phyloP scores from a whole-genome alignment of 1,139 yeast species.

The Eremothecium cymbalariae region DNA sequence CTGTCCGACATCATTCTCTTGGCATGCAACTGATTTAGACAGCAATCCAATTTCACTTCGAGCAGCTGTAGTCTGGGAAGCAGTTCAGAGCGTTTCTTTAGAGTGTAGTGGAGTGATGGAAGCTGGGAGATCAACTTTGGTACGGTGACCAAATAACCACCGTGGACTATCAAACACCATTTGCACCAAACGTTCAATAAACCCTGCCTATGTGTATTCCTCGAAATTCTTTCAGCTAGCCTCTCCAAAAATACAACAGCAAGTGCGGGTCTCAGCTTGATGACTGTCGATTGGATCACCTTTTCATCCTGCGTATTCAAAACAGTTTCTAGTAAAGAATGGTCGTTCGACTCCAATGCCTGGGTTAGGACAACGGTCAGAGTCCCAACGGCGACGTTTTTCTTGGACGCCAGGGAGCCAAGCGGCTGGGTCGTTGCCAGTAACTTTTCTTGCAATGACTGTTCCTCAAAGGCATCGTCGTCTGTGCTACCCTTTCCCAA shows the following conservation, averaged over 20 bases:
- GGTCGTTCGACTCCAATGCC: constrained; percentile 66
- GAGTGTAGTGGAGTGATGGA: constrained; percentile 68
- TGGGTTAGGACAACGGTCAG: constrained; percentile 61
- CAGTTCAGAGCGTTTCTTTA: constrained; percentile 64
- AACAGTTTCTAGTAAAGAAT: constrained; percentile 68
- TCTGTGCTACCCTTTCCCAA: constrained; percentile 37
- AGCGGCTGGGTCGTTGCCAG: constrained; percentile 16
- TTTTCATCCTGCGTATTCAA: constrained; percentile 65
- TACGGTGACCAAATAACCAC: constrained; percentile 61
- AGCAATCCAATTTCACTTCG: constrained; percentile 70
- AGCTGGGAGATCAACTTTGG: constrained; percentile 63
- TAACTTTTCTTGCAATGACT: constrained; percentile 56
- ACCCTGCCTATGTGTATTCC: constrained; percentile 55
- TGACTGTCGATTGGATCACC: constrained; percentile 64
- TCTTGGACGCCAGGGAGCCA: constrained; percentile 20
- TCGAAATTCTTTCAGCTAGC: constrained; percentile 74
- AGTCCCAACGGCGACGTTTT: constrained; percentile 47
- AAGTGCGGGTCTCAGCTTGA: constrained; percentile 59
- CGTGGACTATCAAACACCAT: constrained; percentile 88
- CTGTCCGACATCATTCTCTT: constrained; percentile 44
- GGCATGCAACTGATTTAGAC: constrained; percentile 60
- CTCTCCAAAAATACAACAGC: constrained; percentile 74
- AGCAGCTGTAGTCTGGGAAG: constrained; percentile 73
- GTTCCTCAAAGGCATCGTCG: constrained; percentile 33
- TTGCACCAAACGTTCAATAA: constrained; percentile 83